Percentiles rank a stretch among this genome's conserved stretches.
phyloP scores from a whole-genome alignment of 2,329 filamentous ascomycete genomes.

The Aureobasidium mangrovei region DNA sequence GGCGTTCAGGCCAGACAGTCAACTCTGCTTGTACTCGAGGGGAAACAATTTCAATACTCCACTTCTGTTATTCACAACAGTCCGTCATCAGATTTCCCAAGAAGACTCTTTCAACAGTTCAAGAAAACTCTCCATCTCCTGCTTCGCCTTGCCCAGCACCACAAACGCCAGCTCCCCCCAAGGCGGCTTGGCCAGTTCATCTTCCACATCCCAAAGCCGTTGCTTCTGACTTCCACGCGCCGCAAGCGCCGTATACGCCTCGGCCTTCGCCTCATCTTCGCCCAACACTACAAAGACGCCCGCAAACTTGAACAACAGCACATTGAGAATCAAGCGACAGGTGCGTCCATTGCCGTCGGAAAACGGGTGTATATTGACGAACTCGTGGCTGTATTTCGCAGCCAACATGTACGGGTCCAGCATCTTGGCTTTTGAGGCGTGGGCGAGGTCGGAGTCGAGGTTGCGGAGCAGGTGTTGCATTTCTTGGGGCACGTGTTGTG shows the following conservation, averaged over 20 bases:
- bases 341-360: background rate
- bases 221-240: background rate
- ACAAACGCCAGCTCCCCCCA: background rate
- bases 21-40: too few relatives aligned
- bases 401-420: background rate
- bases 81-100: too few relatives aligned
- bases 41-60: too few relatives aligned
- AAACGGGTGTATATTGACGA: conserved; percentile 7
- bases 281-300: background rate
- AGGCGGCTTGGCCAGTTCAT: background rate
- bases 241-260: background rate
- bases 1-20: too few relatives aligned
- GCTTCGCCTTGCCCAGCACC: background rate
- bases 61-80: too few relatives aligned
- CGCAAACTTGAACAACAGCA: background rate
- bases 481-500: background rate
- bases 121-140: background rate
- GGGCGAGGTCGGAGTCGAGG: background rate
- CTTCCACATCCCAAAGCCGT: background rate
- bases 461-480: background rate
- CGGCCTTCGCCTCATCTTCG: background rate
- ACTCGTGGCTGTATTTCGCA: background rate
- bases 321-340: background rate
- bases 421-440: background rate
- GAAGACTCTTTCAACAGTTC: too few relatives aligned